These are phyloP conservation scores for Beta lomatogona DNA, from an alignment of 179 eudicot genomes.

Conservation along the genomic window DNA sequence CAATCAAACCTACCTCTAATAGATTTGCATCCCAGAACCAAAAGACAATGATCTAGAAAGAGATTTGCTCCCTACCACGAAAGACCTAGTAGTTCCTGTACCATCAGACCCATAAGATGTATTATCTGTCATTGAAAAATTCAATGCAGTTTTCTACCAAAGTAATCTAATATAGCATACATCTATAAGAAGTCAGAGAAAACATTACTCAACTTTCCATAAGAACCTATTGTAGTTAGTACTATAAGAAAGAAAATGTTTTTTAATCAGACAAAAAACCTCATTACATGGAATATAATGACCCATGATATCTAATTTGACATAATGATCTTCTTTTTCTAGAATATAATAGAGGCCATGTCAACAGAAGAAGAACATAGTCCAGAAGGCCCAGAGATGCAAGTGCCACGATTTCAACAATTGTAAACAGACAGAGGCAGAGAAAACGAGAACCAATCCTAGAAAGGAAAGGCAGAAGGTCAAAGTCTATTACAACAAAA, in stretches of 20 bases:
- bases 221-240: not conserved
- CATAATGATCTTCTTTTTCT: not conserved
- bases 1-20: no score
- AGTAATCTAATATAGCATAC: not conserved
- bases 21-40: slow-evolving; percentile 55
- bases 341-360: no score
- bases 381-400: no score
- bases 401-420: no score
- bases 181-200: not conserved
- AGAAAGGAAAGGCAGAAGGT: no score
- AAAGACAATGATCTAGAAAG: slow-evolving; percentile 64
- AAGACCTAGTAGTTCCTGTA: slow-evolving; percentile 48
- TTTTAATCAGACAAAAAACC: not conserved
- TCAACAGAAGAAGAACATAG: no score
- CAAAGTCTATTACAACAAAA: no score
- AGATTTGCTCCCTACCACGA: slow-evolving; percentile 48
- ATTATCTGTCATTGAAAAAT: not conserved
- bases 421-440: no score
- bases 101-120: no score
- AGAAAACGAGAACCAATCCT: no score
- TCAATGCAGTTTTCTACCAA: not conserved
- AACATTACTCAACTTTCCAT: not conserved
- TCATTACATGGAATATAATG: no score
- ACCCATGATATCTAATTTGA: no score
- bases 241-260: not conserved